Conservation (phyloP, 2,329 filamentous ascomycete genomes). For the Alternaria infectoria region DNA sequence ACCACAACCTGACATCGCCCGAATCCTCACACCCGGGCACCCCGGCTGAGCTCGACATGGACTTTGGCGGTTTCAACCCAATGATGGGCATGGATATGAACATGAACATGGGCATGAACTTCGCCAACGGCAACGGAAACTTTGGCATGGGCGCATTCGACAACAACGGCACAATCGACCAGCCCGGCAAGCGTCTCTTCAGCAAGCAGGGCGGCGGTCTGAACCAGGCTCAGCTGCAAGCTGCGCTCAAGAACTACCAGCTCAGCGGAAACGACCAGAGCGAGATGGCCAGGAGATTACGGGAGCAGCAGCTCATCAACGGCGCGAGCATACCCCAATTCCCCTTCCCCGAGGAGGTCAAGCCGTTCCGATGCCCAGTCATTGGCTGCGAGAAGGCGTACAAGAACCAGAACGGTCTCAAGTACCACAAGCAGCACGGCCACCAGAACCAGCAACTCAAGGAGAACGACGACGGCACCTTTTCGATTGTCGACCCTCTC, state of each 20-base stretch:
- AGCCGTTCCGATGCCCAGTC: constrained; percentile 96
- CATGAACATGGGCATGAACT: constrained; percentile 44
- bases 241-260: constrained; percentile 76
- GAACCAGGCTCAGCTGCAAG: constrained; percentile 71
- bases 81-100: constrained; percentile 42
- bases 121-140: constrained; percentile 39
- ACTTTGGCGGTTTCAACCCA: constrained; percentile 58
- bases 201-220: constrained; percentile 78
- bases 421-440: constrained; percentile 87
- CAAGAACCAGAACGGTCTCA: constrained; percentile 98
- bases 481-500: constrained; percentile 96
- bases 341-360: constrained; percentile 78
- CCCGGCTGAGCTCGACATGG: constrained; percentile 76
- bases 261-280: constrained; percentile 69
- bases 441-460: constrained; percentile 97
- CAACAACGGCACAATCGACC: constrained; percentile 70
- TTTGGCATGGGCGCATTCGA: constrained; percentile 52
- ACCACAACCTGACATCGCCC: constrained; percentile 65
- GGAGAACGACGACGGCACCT: constrained; percentile 95
- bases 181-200: constrained; percentile 92
- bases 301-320: constrained; percentile 68
- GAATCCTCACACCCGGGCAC: constrained; percentile 74
- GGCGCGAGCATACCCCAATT: constrained; percentile 50
- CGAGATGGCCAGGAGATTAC: constrained; percentile 71
- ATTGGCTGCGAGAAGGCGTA: constrained; percentile 99